Base-by-base conservation (phyloP, 1,284 basidiomycete species). In the Boletus holoroseus region DNA sequence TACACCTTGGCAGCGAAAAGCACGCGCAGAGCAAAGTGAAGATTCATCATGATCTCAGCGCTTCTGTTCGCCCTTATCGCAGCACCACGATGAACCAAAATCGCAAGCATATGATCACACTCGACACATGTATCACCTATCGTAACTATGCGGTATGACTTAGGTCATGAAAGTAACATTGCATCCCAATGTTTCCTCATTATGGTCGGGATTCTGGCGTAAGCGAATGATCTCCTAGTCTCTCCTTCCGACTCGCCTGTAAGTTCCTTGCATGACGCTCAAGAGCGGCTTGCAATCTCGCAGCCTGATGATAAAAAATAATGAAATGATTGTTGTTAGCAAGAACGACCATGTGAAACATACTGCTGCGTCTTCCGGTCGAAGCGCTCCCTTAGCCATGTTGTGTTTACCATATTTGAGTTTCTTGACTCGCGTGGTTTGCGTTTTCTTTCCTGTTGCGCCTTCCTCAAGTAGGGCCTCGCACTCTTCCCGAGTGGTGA, bases 361-460 rank as follows among this genome's bases (percentile, higher is more conserved):
- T 67, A 88, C 88, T 44, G 88, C 85, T 47, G 83, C 85, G 65
- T 90, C 88, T 64, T 91, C 88, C 1, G 85, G 83, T 43, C 83
- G 74, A 55, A 87, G 64, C 1, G 87, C 87, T 5, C 87, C 88
- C 66, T 90, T 89, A 2, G 88, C 88, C 85, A 88, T 88, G 61
- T 90, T 90, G 58, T 90, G 84, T 60, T 86, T 89, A 8, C 85
- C 82, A 34, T 77, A 74, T 53, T 81, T 74, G 15, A 80, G 68
- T 55, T 75, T 78, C 49, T 74, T 71, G 57, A 61, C 63, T 51
- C 72, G 64, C 28, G 71, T 70, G 16, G 67, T 61, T 47, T 73
- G 59, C 55, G 72, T 77, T 42, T 72, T 74, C 43, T 72, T 69
- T 7, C 66, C 71, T 20, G 71, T 72, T 49, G 76, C 71, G 35